These are phyloP conservation scores for Termitomyces bulborhizus DNA, from an alignment of 768 basidiomycete species.

Conservation along the genomic window DNA sequence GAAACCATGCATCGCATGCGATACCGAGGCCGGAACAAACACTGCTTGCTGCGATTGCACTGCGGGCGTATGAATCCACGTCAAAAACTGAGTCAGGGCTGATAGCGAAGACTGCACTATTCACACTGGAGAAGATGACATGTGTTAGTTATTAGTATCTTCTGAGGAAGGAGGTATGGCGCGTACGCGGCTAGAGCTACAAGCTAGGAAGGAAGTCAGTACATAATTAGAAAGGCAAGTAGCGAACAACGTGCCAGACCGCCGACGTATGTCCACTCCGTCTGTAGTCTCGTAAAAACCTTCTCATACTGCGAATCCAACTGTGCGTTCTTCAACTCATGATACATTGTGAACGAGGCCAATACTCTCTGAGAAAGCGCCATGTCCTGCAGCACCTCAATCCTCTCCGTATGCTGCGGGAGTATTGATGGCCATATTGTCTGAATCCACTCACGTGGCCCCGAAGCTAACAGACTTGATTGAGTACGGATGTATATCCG, in stretches of 20 bases:
- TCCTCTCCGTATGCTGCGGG: conserved; percentile 38
- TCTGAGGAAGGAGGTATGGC: background rate
- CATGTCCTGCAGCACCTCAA: conserved; percentile 22
- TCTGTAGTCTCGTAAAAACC: conserved; percentile 39
- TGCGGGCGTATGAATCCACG: conserved; percentile 39
- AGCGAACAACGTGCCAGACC: conserved; percentile 39
- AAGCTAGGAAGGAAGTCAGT: conserved; percentile 28
- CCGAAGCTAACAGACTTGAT: background rate
- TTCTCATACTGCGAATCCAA: conserved; percentile 45
- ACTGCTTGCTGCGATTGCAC: conserved; percentile 51
- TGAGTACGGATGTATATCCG: too few relatives aligned
- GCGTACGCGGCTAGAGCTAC: conserved; percentile 54
- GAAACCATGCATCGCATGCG: conserved; percentile 57
- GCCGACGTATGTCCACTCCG: conserved; percentile 65
- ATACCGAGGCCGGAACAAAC: conserved; percentile 62
- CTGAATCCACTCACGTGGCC: background rate
- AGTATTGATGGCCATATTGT: conserved; percentile 15
- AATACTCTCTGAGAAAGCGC: conserved; percentile 31
- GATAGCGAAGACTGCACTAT: conserved; percentile 62
- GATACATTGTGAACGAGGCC: conserved; percentile 50
- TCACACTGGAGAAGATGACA: conserved; percentile 22
- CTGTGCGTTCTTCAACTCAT: conserved; percentile 42
- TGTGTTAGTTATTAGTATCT: background rate
- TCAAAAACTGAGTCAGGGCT: conserved; percentile 44
- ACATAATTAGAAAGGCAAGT: background rate